These are phyloP conservation scores for Sordaria brevicollis DNA, from an alignment of 495 filamentous ascomycete genomes.

Conservation along the genomic window DNA sequence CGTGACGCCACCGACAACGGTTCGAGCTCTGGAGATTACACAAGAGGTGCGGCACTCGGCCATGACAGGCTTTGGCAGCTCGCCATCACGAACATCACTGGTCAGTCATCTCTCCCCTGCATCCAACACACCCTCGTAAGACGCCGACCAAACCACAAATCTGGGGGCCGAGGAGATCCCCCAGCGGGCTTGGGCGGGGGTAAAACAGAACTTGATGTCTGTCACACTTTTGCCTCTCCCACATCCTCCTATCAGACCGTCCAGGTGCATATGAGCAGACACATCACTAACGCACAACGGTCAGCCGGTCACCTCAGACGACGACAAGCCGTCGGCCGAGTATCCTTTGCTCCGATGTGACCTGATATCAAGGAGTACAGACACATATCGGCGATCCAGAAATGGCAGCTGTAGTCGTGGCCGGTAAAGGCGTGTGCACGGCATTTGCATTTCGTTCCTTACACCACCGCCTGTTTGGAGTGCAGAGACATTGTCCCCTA, in stretches of 20 bases:
- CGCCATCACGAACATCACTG: not conserved
- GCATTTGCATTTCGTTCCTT: not conserved
- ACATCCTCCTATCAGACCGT: not conserved
- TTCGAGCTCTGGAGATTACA: not conserved
- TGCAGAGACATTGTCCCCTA: not conserved
- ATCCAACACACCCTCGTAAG: not conserved
- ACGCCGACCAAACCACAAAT: not conserved
- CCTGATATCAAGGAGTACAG: not conserved
- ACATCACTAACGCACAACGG: not conserved
- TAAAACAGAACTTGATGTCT: not conserved
- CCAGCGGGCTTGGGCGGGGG: not conserved
- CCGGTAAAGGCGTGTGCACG: not conserved
- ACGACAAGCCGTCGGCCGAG: not conserved
- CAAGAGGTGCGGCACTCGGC: not conserved
- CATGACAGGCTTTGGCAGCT: not conserved
- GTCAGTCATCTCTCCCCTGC: not conserved
- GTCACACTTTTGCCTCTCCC: not conserved
- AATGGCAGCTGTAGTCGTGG: not conserved
- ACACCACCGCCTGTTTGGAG: not conserved
- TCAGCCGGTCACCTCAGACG: not conserved
- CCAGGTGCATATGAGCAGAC: not conserved
- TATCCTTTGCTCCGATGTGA: not conserved
- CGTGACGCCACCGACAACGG: not conserved
- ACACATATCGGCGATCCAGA: not conserved
- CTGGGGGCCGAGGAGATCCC: not conserved